Evolutionary conservation across 106 monocot species (phyloP), one percentile per base, ranked within the genome.

Genomic region (Dendrobium catenatum): DNA sequence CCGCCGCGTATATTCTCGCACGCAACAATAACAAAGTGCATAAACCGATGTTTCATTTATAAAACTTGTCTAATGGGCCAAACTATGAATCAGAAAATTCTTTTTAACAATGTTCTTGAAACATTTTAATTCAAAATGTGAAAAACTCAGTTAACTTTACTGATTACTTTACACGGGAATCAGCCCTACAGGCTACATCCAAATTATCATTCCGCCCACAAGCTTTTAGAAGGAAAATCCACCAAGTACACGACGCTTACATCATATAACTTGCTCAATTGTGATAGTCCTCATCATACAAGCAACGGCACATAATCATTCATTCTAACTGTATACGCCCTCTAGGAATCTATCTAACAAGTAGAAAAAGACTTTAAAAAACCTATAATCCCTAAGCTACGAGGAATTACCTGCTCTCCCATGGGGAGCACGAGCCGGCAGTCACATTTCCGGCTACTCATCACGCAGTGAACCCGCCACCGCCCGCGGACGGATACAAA

Each of bases 401-500:
- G 18, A n/a, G 15, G 20, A 61, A 31, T 79, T 83, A 97, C 97
- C 94, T 92, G 92, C 79, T 94, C 94, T 24, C 88, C 89, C 86
- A 94, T 84, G 11, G 97, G 97, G 9, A 98, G 80, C 24, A 94
- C 86, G 37, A 98, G 49, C n/a, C 88, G 86, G 80, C 94, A 92
- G 49, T 89, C 92, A 81, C 94, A 94, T 81, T 83, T 80, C 61
- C 83, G 80, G 84, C 89, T 94, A 29, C 88, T 80, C 88, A 85
- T 93, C 26, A 98, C 88, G 78, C 97, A 98, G 67, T 98, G 97
- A 15, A 98, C 84, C 81, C 97, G 86, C 97, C 97, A 98, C 68
- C 81, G 56, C 59, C 91, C 97, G 29, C 54, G 79, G 49, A 91
- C 73, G 13, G 86, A 42, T 27, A 97, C 89, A 29, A 90, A 51